Conservation (phyloP, 768 basidiomycete genomes). For the Russula sp. region DNA sequence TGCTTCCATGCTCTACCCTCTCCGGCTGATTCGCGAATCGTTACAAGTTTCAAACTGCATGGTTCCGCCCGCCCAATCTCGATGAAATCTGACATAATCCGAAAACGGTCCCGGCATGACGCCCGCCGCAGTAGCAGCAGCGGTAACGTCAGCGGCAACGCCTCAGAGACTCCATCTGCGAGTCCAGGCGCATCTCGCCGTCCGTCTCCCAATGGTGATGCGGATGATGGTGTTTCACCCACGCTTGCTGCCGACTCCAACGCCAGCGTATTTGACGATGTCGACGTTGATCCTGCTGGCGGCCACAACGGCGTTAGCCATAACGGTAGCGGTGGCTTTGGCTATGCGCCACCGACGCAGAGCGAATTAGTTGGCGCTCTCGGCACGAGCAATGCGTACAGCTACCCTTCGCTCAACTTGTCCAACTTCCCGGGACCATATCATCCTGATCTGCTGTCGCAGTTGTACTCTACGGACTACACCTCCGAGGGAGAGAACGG, state of each 20-base stretch:
- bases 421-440: constrained; percentile 61
- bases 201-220: constrained; percentile 52
- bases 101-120: constrained; percentile 80
- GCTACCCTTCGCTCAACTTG: constrained; percentile 36
- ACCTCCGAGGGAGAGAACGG: constrained; percentile 39
- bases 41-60: constrained; percentile 65
- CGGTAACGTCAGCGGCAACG: constrained; percentile 29
- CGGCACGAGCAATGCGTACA: constrained; percentile 31
- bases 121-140: constrained; percentile 48
- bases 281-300: constrained; percentile 33
- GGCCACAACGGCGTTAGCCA: constrained; percentile 40
- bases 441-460: constrained; percentile 63
- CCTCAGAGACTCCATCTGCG: constrained; percentile 66
- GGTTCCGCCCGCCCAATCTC: constrained; percentile 82
- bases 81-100: constrained; percentile 88
- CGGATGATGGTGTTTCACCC: constrained; percentile 43
- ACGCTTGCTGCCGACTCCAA: constrained; percentile 65
- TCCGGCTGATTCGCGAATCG: constrained; percentile 7
- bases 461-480: constrained; percentile 48
- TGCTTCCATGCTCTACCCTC: background rate
- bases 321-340: constrained; percentile 25
- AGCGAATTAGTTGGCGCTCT: constrained; percentile 51
- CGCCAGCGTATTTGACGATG: constrained; percentile 6
- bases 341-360: constrained; percentile 34
- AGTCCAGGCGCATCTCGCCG: constrained; percentile 71